Base-by-base conservation (phyloP, 2,329 filamentous ascomycete species). In the Sporothrix phasma region DNA sequence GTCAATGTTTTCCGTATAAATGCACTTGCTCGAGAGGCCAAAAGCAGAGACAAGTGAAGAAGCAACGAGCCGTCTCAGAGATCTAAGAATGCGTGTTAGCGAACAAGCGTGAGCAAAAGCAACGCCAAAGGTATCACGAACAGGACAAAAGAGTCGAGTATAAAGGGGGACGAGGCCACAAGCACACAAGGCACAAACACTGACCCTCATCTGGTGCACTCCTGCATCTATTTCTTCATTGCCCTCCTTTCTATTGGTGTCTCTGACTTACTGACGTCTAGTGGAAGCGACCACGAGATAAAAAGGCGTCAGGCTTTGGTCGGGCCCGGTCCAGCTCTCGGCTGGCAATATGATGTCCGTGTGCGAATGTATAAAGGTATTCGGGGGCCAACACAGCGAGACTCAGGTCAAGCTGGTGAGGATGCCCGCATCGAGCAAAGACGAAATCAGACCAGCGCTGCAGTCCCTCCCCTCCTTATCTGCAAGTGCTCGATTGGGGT, bases 391-490 rank as follows among this genome's bases (percentile, higher is more conserved):
- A 22, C 46, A 53, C 29, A 41, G 46, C 29, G 22, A 53, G 45
- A 41, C 31, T 47, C 43, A 29, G 22, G 46, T 51, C 45, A 43
- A 17, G 29, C 31, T 19, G 19, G 60, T 15, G 46, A 47, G 60
- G 24, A 11, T 31, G 34, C 29, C 46, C 51, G 22, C 60, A 31
- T 53, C 46, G 46, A 53, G 26, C 24, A 31, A 19, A 26, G 17
- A 19, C n/a, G 22, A 47, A 24, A 56, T 26, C 6, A 13, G 58
- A 49, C 43, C 26, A 24, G 60, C 46, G 46, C 46, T 47, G 45
- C 24, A 41, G 45, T 41, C 19, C 46, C 54, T 61, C 56, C 56
- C 56, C 63, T 61, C 56, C 54, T 54, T 64, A 61, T 64, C 63
- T 64, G 63, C 63, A 54, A 39, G 24, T 37, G 56, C 37, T 49